Evolutionary conservation across 768 basidiomycete species (phyloP).

Genomic region (Mycena epipterygia): DNA sequence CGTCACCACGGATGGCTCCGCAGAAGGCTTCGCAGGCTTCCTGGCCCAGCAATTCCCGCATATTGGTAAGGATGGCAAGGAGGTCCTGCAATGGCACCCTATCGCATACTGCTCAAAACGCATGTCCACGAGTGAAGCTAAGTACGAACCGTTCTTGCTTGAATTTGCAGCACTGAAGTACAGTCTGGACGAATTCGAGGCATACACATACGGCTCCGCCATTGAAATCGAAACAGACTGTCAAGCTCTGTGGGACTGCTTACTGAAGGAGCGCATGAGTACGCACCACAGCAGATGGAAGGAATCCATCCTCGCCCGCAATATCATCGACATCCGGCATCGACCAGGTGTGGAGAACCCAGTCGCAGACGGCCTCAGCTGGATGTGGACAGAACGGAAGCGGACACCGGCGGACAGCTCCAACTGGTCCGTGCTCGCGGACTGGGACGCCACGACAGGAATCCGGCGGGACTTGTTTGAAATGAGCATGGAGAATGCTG

Average conservation of each 20-base stretch:
- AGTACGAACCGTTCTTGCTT: neutral
- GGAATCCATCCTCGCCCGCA: too few relatives aligned
- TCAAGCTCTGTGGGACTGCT: too few relatives aligned
- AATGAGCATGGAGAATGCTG: neutral
- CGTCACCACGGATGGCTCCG: neutral
- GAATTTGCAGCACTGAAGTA: too few relatives aligned
- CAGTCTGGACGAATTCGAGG: too few relatives aligned
- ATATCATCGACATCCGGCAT: too few relatives aligned
- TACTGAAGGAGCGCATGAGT: too few relatives aligned
- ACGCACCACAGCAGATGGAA: too few relatives aligned
- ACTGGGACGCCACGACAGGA: conserved; percentile 40
- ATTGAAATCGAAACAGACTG: too few relatives aligned
- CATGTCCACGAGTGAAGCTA: neutral
- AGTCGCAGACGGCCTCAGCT: conserved; percentile 41
- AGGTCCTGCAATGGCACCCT: neutral
- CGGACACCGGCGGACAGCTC: neutral
- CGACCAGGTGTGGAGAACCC: too few relatives aligned
- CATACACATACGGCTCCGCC: too few relatives aligned
- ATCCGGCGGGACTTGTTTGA: conserved; percentile 29
- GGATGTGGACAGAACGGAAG: conserved; percentile 22
- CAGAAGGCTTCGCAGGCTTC: neutral
- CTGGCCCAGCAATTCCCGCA: neutral
- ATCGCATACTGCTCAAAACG: conserved; percentile 10
- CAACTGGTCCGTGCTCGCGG: too few relatives aligned
- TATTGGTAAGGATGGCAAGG: neutral